phyloP scores from a whole-genome alignment of 331 rosid genomes.

The Malus hybrid region DNA sequence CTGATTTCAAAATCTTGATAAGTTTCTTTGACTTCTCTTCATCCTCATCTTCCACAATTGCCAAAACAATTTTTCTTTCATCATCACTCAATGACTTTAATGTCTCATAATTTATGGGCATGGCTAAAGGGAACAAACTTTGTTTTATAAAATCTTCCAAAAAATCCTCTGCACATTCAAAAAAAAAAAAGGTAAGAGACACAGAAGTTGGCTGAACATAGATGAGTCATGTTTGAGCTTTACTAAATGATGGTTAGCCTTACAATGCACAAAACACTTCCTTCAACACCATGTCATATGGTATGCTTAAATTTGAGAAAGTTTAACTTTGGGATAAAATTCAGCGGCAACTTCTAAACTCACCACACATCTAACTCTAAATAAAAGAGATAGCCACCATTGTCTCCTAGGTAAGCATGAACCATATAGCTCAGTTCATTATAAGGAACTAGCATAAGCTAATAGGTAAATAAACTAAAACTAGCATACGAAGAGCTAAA shows the following conservation, averaged over 20 bases:
- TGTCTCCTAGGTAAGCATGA: background rate
- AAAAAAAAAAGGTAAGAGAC: slow-evolving; percentile 6
- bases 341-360: background rate
- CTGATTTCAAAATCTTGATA: slow-evolving; percentile 69
- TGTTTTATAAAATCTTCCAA: slow-evolving; percentile 76
- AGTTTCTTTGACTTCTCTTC: slow-evolving; percentile 60
- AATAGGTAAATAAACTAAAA: background rate
- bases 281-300: background rate
- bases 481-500: background rate
- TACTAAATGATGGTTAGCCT: background rate
- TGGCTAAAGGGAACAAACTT: slow-evolving; percentile 63
- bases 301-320: background rate
- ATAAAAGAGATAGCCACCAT: background rate
- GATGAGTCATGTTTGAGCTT: background rate
- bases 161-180: slow-evolving; percentile 50
- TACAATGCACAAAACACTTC: background rate
- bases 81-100: slow-evolving; percentile 60
- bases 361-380: background rate
- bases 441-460: no score
- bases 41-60: slow-evolving; percentile 77
- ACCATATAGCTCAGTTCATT: no score
- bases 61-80: slow-evolving; percentile 68
- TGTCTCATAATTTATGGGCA: slow-evolving; percentile 66
- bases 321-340: background rate
- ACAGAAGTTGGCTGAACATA: background rate